A percentile compares a stretch with the other conserved stretches of the same genome.
These are phyloP conservation scores for Raphanus hybrid DNA, from an alignment of 441 rosid genomes.

Conservation along the genomic window DNA sequence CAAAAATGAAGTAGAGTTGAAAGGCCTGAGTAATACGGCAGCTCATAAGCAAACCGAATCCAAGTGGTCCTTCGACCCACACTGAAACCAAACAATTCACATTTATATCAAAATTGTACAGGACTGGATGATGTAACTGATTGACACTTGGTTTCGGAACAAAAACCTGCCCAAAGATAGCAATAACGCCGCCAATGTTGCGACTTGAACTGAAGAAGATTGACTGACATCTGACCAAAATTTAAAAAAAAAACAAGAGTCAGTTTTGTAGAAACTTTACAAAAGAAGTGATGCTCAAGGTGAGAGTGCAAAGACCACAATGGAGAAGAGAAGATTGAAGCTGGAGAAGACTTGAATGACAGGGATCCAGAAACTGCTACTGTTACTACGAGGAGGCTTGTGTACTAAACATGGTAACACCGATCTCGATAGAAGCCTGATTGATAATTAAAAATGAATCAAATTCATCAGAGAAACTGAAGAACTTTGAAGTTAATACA, in stretches of 20 bases:
- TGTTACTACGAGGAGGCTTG: slow-evolving; percentile 67
- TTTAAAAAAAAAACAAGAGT: slow-evolving; percentile 1
- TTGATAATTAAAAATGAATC: background rate
- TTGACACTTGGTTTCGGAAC: background rate
- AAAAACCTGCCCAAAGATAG: slow-evolving; percentile 88
- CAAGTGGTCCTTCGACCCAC: slow-evolving; percentile 93
- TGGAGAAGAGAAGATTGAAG: slow-evolving; percentile 68
- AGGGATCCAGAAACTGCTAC: slow-evolving; percentile 94
- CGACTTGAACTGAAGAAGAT: slow-evolving; percentile 52
- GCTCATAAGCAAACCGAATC: slow-evolving; percentile 85
- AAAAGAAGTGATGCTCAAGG: background rate
- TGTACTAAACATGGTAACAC: slow-evolving; percentile 67
- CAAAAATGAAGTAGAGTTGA: slow-evolving; percentile 80
- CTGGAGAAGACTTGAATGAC: slow-evolving; percentile 79
- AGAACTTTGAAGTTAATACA: background rate
- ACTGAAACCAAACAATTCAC: slow-evolving; percentile 49
- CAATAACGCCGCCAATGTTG: slow-evolving; percentile 80
- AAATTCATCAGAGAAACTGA: slow-evolving; percentile 9
- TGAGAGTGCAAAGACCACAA: slow-evolving; percentile 46
- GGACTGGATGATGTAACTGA: background rate
- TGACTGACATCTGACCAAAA: slow-evolving; percentile 60
- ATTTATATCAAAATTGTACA: background rate
- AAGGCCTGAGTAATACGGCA: slow-evolving; percentile 88
- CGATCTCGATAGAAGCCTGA: slow-evolving; percentile 72
- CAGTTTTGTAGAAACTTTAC: background rate